Conservation (phyloP, 352 stramenopile species). For the Phytophthora syringae region DNA sequence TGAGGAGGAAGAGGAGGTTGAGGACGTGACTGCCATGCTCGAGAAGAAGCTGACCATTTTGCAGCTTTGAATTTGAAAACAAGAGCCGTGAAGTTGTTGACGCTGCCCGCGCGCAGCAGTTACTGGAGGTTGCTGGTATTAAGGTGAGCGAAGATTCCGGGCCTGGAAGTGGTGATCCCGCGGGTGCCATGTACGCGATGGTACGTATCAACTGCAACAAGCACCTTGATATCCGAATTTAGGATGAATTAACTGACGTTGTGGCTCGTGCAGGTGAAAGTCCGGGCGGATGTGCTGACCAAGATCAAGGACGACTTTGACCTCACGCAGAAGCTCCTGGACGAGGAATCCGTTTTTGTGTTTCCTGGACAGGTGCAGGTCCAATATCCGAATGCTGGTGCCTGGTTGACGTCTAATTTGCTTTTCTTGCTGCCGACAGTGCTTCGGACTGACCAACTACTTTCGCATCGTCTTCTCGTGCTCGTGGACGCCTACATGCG, state of each 20-base stretch:
- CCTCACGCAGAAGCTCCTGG: slow-evolving; percentile 93
- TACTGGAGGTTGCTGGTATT: slow-evolving; percentile 55
- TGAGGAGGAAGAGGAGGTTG: slow-evolving; percentile 61
- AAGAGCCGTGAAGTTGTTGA: slow-evolving; percentile 78
- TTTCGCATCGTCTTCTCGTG: slow-evolving; percentile 82
- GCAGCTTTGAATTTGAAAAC: slow-evolving; percentile 61
- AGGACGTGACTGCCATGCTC: slow-evolving; percentile 53
- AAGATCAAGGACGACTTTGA: slow-evolving; percentile 93
- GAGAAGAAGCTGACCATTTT: slow-evolving; percentile 54
- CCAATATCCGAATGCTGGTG: background rate
- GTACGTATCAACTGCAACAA: slow-evolving; percentile 34
- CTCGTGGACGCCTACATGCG: slow-evolving; percentile 69
- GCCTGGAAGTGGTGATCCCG: slow-evolving; percentile 89
- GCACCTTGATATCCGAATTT: too few species aligned
- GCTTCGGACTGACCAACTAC: slow-evolving; percentile 75
- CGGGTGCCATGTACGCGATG: slow-evolving; percentile 97
- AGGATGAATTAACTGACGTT: background rate
- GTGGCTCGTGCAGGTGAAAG: slow-evolving; percentile 36
- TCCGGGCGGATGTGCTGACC: slow-evolving; percentile 74
- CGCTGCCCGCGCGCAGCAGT: slow-evolving; percentile 49
- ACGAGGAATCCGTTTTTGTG: slow-evolving; percentile 96
- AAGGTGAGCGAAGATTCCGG: slow-evolving; percentile 67
- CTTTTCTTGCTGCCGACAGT: slow-evolving; percentile 2
- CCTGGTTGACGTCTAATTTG: too few species aligned
- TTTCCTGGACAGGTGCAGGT: slow-evolving; percentile 83